These are phyloP conservation scores for Mesembryanthemum crystallinum DNA, from an alignment of 148 eudicot genomes.

Conservation along the genomic window DNA sequence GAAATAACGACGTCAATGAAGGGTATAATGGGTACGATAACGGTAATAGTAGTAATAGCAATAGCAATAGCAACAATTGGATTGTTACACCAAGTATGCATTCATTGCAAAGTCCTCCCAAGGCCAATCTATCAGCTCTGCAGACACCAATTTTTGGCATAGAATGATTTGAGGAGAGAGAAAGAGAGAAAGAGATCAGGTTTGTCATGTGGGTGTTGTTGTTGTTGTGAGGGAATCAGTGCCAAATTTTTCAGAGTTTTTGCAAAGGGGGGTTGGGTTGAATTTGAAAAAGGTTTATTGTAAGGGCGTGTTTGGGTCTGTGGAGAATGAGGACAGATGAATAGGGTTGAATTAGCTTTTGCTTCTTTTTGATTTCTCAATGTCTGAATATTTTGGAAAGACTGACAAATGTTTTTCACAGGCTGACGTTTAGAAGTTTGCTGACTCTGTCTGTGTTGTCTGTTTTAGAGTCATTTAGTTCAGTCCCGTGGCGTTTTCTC, in stretches of 20 bases:
- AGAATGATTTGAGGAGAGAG: slow-evolving; percentile 42
- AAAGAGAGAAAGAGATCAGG: not conserved
- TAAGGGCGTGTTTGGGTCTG: not conserved
- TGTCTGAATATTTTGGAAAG: slow-evolving; percentile 20
- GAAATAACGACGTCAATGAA: slow-evolving; percentile 1
- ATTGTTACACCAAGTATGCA: slow-evolving; percentile 41
- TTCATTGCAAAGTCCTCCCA: slow-evolving; percentile 34
- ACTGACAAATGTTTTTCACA: slow-evolving; percentile 20
- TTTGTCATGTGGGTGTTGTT: not conserved
- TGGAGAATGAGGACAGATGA: not conserved
- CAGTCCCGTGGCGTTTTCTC: slow-evolving; percentile 16
- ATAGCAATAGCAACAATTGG: slow-evolving; percentile 33
- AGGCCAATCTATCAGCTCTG: slow-evolving; percentile 26
- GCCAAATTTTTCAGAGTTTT: slow-evolving; percentile 6
- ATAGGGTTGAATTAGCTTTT: not conserved
- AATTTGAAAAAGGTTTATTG: not conserved
- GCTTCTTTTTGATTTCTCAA: not conserved
- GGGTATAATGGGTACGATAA: slow-evolving; percentile 31
- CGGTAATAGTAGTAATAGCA: slow-evolving; percentile 21
- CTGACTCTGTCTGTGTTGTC: slow-evolving; percentile 25
- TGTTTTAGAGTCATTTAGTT: slow-evolving; percentile 12
- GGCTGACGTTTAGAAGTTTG: slow-evolving; percentile 25
- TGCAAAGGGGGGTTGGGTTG: not conserved
- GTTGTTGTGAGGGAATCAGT: slow-evolving; percentile 41
- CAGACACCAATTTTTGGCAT: slow-evolving; percentile 79